Percentiles rank a stretch among this genome's conserved stretches.
Evolutionary conservation across 352 stramenopile species (phyloP).

Genomic region (Phytophthora meadii): DNA sequence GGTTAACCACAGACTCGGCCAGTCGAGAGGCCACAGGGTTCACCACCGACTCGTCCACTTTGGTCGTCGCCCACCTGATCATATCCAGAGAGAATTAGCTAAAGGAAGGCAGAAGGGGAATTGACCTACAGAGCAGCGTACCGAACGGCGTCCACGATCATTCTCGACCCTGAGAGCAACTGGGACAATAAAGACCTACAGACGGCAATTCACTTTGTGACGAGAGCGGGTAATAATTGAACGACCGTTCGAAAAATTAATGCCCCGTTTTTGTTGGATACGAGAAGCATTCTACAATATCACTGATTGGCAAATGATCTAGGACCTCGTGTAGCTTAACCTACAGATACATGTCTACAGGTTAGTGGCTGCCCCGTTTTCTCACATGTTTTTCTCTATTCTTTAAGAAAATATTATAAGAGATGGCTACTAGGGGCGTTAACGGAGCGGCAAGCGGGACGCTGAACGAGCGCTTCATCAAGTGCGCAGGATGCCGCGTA

Average conservation of each 20-base stretch:
- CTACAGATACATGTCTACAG: too few species aligned
- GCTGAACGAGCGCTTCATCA: constrained; percentile 84
- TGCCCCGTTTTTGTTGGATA: constrained; percentile 12
- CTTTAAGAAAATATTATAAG: too few species aligned
- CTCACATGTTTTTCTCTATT: too few species aligned
- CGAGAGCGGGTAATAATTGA: constrained; percentile 1
- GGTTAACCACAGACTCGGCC: constrained; percentile 76
- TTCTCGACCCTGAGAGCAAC: constrained; percentile 9
- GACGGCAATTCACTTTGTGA: constrained; percentile 22
- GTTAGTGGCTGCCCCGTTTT: too few species aligned
- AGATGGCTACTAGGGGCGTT: constrained; percentile 53
- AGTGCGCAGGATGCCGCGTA: constrained; percentile 72
- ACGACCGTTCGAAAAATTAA: constrained; percentile 16
- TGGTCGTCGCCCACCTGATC: constrained; percentile 55
- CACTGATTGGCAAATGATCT: too few species aligned
- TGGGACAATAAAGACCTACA: background rate
- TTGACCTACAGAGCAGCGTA: constrained; percentile 7
- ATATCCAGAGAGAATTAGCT: too few species aligned
- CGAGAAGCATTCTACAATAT: too few species aligned
- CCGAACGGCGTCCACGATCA: constrained; percentile 58
- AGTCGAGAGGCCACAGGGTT: constrained; percentile 60
- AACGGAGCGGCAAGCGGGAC: constrained; percentile 64
- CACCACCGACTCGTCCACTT: constrained; percentile 68
- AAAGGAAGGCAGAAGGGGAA: too few species aligned
- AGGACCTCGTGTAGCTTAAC: too few species aligned